Base-by-base conservation (phyloP, 2,329 filamentous ascomycete genomes). In the Talaromyces atroroseus region DNA sequence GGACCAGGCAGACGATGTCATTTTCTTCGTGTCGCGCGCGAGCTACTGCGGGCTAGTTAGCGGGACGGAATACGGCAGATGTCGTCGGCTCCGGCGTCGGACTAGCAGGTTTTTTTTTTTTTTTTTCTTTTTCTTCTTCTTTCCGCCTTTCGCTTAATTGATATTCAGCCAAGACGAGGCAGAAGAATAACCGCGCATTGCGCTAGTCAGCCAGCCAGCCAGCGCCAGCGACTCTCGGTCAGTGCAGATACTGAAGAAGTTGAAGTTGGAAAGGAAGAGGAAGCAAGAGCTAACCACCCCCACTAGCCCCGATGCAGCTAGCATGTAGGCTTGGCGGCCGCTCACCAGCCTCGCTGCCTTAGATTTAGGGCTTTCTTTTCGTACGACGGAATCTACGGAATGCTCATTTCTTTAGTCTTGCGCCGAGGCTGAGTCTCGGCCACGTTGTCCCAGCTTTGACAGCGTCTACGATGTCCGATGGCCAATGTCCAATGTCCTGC, bases 1-100 rank as follows among this genome's bases (percentile, higher is more conserved):
- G 36, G 36, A 5, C 36, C n/a, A 23, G 40, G n/a, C 40, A 42
- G 40, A 42, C 52, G 52, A 54, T 48, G 45, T 49, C 52, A 44
- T 49, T 49, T 11, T 12, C 26, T 47, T 24, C 21, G 21, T 47
- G 24, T 47, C 11, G 40, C n/a, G 5, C n/a, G 20, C 5, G 3
- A 40, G 36, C n/a, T 12, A 20, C n/a, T 12, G 18, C 5, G 34
- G 10, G 14, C 34, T 38, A 18, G 18, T 5, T 44, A 44, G 40
- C 40, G 18, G 40, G 8, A 44, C 20, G 20, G 40, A 18, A 42
- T n/a, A n/a, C 36, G 6, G 11, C 26, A 29, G 26, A 29, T 8
- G 5, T 29, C 26, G 26, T 29, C 26, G 26, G 32, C 12, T 36
- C 8, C 32, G 8, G 32, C 6, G 29, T 34, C 29, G 29, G 29